Conservation (phyloP, 2,329 filamentous ascomycete genomes). For the Fusarium sp. region DNA sequence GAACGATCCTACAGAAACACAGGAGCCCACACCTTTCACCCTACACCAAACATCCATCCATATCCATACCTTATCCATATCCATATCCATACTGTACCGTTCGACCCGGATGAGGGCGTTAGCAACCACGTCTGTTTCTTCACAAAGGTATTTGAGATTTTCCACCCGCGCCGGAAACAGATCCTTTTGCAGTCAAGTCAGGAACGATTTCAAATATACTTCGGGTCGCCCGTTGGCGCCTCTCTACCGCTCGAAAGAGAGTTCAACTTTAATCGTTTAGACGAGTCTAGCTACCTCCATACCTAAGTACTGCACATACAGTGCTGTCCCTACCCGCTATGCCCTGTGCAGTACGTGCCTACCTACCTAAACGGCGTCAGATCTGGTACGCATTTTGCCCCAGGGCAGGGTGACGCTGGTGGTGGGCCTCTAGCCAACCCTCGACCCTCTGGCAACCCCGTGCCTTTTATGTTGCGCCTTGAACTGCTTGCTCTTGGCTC, state of each 20-base stretch:
- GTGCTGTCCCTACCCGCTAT: background rate
- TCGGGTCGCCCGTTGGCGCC: conserved; percentile 27
- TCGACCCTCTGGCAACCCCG: conserved; percentile 42
- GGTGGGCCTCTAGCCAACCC: conserved; percentile 41
- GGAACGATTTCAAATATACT: conserved; percentile 28
- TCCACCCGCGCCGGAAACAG: background rate
- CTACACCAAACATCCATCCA: conserved; percentile 15
- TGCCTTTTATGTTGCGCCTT: conserved; percentile 32
- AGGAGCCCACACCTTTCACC: conserved; percentile 22
- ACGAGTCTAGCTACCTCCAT: conserved; percentile 26
- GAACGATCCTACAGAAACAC: conserved; percentile 36
- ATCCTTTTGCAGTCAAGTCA: conserved; percentile 23
- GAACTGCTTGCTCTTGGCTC: conserved; percentile 22
- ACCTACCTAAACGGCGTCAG: conserved; percentile 20
- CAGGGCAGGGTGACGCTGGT: conserved; percentile 39
- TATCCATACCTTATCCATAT: conserved; percentile 10
- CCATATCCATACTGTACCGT: background rate
- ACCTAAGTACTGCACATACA: background rate
- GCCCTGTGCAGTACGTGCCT: background rate
- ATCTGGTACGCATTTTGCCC: conserved; percentile 39
- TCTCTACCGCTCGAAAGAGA: conserved; percentile 30
- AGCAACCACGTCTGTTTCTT: background rate
- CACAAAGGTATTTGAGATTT: background rate
- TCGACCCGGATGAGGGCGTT: conserved; percentile 3
- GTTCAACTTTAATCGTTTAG: conserved; percentile 33